Base-by-base conservation (phyloP, 2,329 filamentous ascomycete species). In the Cordyceps cateniannulata region DNA sequence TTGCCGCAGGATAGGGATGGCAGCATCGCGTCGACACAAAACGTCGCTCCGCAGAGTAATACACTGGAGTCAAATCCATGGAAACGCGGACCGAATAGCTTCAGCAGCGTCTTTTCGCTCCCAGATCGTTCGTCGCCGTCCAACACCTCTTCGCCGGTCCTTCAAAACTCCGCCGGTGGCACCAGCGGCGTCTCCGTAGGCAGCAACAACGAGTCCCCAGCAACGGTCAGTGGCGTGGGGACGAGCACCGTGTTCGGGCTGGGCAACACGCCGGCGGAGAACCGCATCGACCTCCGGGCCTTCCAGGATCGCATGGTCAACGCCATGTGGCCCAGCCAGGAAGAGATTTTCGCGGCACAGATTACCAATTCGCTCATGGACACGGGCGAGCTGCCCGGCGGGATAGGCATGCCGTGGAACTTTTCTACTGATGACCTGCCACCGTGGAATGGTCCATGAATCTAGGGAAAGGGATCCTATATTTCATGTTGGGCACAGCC, bases 221-320 rank as follows among this genome's bases (percentile, higher is more conserved):
- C 42, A 3, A 22, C 38, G 22, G 42, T 53, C 40, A 49, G 50
- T 8, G 58, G 50, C 9, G 40, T 54, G 3, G 50, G 50, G 5
- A 49, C 50, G 42, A 54, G 50, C 12, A 49, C 58, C 5, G 38
- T 54, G 16, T 60, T 60, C 40, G 61, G 61, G 16, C 69, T 73
- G n/a, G 72, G 72, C n/a, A 74, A 72, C 63, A 73, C 69, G 14
- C 65, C 65, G 6, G 73, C 74, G 58, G 73, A 75, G 59, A 75
- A 74, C 42, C 66, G 69, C 20, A 64, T 74, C 24, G 71, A 74
- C 40, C 57, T 74, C 29, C 66, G 72, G 27, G 62, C 67, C 6
- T 70, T 75, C 12, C 72, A 73, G 58, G 72, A 68, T 5, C 70
- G 71, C 5, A 66, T 70, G 5, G 50, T 65, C 16, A 67, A 67